Evolutionary conservation across 805 yeast genomes (phyloP).

Genomic region (Candida succiphila): DNA sequence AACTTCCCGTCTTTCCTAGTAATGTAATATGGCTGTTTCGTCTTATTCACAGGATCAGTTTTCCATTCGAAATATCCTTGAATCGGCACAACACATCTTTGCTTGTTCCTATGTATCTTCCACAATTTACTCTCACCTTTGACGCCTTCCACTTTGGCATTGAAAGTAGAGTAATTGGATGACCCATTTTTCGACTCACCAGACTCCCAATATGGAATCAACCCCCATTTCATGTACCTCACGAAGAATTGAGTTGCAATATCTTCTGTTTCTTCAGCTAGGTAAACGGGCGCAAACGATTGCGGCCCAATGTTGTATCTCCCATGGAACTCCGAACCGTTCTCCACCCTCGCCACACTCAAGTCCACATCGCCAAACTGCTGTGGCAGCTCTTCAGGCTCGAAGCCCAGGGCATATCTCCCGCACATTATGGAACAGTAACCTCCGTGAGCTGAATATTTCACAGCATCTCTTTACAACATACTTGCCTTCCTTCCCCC

Average conservation of each 20-base stretch:
- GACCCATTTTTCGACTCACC: slow-evolving; percentile 19
- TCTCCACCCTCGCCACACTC: slow-evolving; percentile 14
- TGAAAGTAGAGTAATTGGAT: slow-evolving; percentile 42
- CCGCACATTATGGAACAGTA: slow-evolving; percentile 27
- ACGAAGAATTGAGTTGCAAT: slow-evolving; percentile 17
- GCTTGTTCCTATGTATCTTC: slow-evolving; percentile 35
- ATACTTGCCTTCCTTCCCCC: too few relatives aligned
- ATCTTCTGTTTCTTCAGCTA: slow-evolving; percentile 1
- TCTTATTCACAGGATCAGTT: slow-evolving; percentile 15
- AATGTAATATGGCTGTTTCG: slow-evolving; percentile 52
- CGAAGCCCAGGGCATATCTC: slow-evolving; percentile 23
- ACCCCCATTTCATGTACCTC: slow-evolving; percentile 69
- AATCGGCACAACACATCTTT: slow-evolving; percentile 68
- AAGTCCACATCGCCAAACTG: slow-evolving; percentile 23
- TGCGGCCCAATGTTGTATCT: slow-evolving; percentile 61
- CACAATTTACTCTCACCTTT: slow-evolving; percentile 41
- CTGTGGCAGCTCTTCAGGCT: slow-evolving; percentile 32
- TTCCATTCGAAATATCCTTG: slow-evolving; percentile 86
- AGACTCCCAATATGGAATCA: slow-evolving; percentile 60
- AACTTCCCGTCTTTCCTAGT: slow-evolving; percentile 40
- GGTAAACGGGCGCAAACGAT: slow-evolving; percentile 32
- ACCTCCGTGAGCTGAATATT: too few relatives aligned
- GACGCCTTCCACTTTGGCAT: slow-evolving; percentile 64
- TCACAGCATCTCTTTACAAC: too few relatives aligned
- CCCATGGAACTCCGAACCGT: slow-evolving; percentile 16